A percentile compares a stretch with the other conserved stretches of the same genome.
phyloP scores from a whole-genome alignment of 148 eudicot species.

The Silene uniflora region DNA sequence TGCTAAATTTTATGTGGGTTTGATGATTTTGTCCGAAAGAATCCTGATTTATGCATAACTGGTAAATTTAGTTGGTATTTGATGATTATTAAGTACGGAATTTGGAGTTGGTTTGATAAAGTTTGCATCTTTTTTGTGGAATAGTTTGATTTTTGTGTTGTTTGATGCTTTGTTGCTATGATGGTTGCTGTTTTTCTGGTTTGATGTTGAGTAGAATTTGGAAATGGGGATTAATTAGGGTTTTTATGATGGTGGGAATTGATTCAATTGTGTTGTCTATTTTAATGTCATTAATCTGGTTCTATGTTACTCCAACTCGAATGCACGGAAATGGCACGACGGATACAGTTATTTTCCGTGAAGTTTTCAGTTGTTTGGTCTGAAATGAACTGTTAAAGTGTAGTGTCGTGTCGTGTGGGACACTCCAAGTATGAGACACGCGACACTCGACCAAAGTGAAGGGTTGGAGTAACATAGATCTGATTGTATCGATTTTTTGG shows the following conservation, averaged over 20 bases:
- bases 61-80: not conserved
- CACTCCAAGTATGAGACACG: too few species aligned
- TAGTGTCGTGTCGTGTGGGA: too few species aligned
- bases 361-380: too few species aligned
- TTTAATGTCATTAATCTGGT: too few species aligned
- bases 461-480: not conserved
- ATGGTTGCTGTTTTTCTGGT: not conserved
- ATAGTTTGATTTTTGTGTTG: conserved; percentile 6
- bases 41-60: not conserved
- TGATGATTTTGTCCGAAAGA: not conserved
- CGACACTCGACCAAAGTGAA: too few species aligned
- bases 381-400: too few species aligned
- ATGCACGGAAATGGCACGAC: too few species aligned
- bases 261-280: not conserved
- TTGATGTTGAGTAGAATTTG: not conserved
- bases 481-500: not conserved
- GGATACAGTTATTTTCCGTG: too few species aligned
- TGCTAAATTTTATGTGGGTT: not conserved
- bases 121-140: not conserved
- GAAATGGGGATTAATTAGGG: conserved; percentile 17
- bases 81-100: not conserved
- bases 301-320: too few species aligned
- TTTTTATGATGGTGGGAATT: not conserved
- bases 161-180: not conserved
- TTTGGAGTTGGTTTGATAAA: not conserved